Conservation (phyloP, 2,329 filamentous ascomycete genomes). For the Colletotrichum sublineola region DNA sequence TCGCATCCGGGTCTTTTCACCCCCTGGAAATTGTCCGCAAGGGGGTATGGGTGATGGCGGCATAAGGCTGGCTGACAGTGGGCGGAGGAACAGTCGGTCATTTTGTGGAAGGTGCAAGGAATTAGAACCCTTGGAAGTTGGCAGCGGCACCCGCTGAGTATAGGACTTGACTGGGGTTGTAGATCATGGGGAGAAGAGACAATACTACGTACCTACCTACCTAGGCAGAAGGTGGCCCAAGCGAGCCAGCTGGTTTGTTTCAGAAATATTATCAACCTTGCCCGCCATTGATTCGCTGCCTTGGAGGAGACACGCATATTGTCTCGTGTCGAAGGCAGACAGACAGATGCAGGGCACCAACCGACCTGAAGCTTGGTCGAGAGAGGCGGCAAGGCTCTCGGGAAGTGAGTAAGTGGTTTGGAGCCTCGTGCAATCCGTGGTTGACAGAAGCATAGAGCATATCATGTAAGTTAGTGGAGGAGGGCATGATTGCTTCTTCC, state of each 20-base stretch:
- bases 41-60: constrained; percentile 18
- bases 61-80: constrained; percentile 21
- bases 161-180: constrained; percentile 13
- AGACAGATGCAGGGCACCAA: constrained; percentile 10
- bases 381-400: too few species aligned
- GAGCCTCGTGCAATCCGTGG: neutral
- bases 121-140: neutral
- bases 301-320: neutral
- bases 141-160: constrained; percentile 26
- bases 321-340: constrained; percentile 18
- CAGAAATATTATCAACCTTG: constrained; percentile 23
- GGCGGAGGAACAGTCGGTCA: constrained; percentile 1
- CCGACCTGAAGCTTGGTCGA: constrained; percentile 7
- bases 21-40: constrained; percentile 13
- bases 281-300: neutral
- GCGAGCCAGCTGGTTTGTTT: constrained; percentile 31
- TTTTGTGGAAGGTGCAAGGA: neutral
- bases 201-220: neutral
- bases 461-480: neutral
- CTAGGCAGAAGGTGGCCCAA: constrained; percentile 7
- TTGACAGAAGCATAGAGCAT: constrained; percentile 8
- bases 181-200: constrained; percentile 24
- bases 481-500: constrained; percentile 24
- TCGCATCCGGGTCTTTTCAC: constrained; percentile 9
- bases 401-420: neutral